These are phyloP conservation scores for Evansstolkia leycettana DNA, from an alignment of 495 filamentous ascomycete species.

Conservation along the genomic window DNA sequence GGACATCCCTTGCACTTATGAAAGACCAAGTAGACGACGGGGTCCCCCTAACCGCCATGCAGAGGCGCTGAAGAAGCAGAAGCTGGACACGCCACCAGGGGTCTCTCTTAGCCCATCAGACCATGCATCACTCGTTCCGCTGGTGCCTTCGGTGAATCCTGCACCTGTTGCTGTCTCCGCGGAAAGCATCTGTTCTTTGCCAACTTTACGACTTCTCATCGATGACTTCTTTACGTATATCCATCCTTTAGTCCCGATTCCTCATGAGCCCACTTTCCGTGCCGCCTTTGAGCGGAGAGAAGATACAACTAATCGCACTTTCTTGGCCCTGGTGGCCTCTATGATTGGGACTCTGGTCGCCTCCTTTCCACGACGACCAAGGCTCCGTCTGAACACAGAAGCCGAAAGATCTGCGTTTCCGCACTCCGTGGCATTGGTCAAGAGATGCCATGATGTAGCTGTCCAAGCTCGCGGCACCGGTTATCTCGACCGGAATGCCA, in stretches of 20 bases:
- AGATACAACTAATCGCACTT: slow-evolving; percentile 53
- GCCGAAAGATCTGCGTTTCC: slow-evolving; percentile 34
- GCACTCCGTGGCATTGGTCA: slow-evolving; percentile 58
- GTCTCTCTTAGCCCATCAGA: slow-evolving; percentile 15
- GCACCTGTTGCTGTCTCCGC: slow-evolving; percentile 33
- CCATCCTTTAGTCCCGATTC: slow-evolving; percentile 74
- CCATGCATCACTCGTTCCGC: slow-evolving; percentile 12
- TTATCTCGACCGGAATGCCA: slow-evolving; percentile 55
- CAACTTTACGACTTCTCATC: slow-evolving; percentile 53
- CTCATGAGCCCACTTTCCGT: slow-evolving; percentile 77
- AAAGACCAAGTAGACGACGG: slow-evolving; percentile 63
- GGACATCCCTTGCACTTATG: slow-evolving; percentile 74
- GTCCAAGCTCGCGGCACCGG: slow-evolving; percentile 56
- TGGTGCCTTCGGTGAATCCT: slow-evolving; percentile 5
- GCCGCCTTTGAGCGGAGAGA: slow-evolving; percentile 56
- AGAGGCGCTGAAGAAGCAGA: slow-evolving; percentile 63
- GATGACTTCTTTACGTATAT: slow-evolving; percentile 89
- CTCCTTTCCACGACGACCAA: slow-evolving; percentile 69
- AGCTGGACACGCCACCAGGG: slow-evolving; percentile 30
- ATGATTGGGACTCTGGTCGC: slow-evolving; percentile 70
- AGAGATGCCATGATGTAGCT: slow-evolving; percentile 60
- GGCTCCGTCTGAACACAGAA: slow-evolving; percentile 54
- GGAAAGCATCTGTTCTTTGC: slow-evolving; percentile 63
- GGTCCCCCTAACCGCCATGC: slow-evolving; percentile 81
- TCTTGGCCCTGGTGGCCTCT: slow-evolving; percentile 65